Percentiles rank a stretch among this genome's conserved stretches.
Conservation (phyloP, 2,329 filamentous ascomycete genomes). For the Pseudocercospora macadamiae region DNA sequence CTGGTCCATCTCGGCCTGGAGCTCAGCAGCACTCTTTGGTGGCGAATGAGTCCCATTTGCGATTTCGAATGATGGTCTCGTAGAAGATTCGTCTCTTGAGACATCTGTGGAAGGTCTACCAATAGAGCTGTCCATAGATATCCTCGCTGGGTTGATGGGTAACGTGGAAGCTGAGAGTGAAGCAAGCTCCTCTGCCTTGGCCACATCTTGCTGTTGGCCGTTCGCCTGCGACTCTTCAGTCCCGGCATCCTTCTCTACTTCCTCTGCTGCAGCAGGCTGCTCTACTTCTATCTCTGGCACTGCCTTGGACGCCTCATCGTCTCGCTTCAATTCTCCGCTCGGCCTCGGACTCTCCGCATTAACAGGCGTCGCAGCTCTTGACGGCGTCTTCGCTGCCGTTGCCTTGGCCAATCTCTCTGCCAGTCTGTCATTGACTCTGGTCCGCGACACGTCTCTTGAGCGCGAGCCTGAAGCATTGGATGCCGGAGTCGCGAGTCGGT, state of each 20-base stretch:
- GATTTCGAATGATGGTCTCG: constrained; percentile 27
- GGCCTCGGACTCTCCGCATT: constrained; percentile 47
- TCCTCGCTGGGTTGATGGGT: constrained; percentile 40
- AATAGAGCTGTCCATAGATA: constrained; percentile 34
- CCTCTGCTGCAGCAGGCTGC: constrained; percentile 6
- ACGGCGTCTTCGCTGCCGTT: constrained; percentile 70
- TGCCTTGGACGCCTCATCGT: constrained; percentile 34
- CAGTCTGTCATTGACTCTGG: constrained; percentile 74
- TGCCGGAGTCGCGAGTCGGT: constrained; percentile 26
- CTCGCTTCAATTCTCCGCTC: constrained; percentile 49
- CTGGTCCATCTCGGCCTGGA: constrained; percentile 51
- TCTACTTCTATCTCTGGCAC: constrained; percentile 29
- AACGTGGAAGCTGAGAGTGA: constrained; percentile 36
- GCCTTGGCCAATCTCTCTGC: constrained; percentile 89
- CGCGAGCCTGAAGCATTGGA: constrained; percentile 43
- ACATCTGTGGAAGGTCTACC: constrained; percentile 28
- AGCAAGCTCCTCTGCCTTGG: constrained; percentile 10
- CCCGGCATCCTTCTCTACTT: neutral
- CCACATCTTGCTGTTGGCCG: neutral
- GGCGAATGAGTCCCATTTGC: constrained; percentile 28
- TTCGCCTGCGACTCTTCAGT: constrained; percentile 11
- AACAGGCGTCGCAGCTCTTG: constrained; percentile 58
- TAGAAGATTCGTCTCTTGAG: constrained; percentile 6
- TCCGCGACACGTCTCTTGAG: constrained; percentile 67
- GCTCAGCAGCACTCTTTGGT: constrained; percentile 36